Conservation (phyloP, 257 asterid genomes). For the Pogostemon cablin region DNA sequence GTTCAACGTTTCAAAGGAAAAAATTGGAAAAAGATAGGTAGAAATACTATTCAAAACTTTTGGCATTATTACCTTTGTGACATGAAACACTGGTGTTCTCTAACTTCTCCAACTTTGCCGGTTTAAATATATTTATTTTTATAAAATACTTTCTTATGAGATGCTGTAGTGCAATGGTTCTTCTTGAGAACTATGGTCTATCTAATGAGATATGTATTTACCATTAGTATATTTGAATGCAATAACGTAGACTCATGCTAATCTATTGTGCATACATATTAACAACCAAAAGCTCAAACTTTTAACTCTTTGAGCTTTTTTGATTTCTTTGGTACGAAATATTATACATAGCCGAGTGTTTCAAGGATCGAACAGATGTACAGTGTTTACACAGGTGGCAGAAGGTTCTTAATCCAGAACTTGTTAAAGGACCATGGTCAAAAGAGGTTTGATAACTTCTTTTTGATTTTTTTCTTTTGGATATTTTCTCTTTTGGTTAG, state of each 20-base stretch:
- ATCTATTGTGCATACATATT: slow-evolving; percentile 17
- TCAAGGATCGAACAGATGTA: slow-evolving; percentile 89
- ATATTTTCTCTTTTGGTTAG: slow-evolving; percentile 8
- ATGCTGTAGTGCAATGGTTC: slow-evolving; percentile 24
- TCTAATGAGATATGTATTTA: background rate
- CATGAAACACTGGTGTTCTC: slow-evolving; percentile 25
- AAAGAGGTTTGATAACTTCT: slow-evolving; percentile 65
- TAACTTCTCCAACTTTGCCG: slow-evolving; percentile 23
- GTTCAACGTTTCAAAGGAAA: slow-evolving; percentile 86
- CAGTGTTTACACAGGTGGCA: slow-evolving; percentile 98
- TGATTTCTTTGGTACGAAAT: slow-evolving; percentile 26
- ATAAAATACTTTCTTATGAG: background rate
- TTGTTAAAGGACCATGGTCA: slow-evolving; percentile 98
- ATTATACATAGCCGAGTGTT: slow-evolving; percentile 71
- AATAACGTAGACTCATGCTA: slow-evolving; percentile 2
- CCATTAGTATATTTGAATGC: slow-evolving; percentile 6
- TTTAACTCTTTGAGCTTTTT: slow-evolving; percentile 34
- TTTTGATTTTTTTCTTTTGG: slow-evolving; percentile 27
- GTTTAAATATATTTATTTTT: too few relatives aligned
- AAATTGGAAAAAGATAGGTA: slow-evolving; percentile 95
- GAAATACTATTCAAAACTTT: slow-evolving; percentile 38
- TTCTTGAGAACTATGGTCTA: slow-evolving; percentile 11
- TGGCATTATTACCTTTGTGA: slow-evolving; percentile 31
- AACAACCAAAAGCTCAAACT: slow-evolving; percentile 25
- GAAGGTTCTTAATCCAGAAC: slow-evolving; percentile 93